These are phyloP conservation scores for Chenopodium formosanum DNA, from an alignment of 148 eudicot species.

Conservation along the genomic window DNA sequence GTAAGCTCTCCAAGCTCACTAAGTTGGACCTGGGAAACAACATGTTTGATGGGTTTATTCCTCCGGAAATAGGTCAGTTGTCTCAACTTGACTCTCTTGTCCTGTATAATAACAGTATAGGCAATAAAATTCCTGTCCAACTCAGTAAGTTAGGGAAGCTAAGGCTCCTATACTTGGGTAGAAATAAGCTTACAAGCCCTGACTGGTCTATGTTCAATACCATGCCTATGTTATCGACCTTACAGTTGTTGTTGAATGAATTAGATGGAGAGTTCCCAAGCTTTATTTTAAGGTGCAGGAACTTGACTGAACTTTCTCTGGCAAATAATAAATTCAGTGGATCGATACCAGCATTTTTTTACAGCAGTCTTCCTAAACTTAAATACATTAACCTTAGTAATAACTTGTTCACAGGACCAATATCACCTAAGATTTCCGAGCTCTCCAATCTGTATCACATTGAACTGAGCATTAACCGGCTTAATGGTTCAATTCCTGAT, in stretches of 20 bases:
- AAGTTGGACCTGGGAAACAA: slow-evolving; percentile 52
- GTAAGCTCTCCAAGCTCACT: slow-evolving; percentile 45
- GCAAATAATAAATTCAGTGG: slow-evolving; percentile 53
- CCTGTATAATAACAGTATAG: slow-evolving; percentile 37
- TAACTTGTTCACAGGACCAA: slow-evolving; percentile 18
- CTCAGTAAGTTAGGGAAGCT: slow-evolving; percentile 46
- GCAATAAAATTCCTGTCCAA: slow-evolving; percentile 46
- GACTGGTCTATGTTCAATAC: slow-evolving; percentile 52
- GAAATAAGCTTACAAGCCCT: slow-evolving; percentile 47
- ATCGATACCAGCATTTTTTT: slow-evolving; percentile 35
- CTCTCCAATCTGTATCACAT: not conserved
- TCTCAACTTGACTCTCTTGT: slow-evolving; percentile 41
- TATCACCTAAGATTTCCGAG: slow-evolving; percentile 8
- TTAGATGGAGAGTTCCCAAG: slow-evolving; percentile 53
- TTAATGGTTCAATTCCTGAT: slow-evolving; percentile 28
- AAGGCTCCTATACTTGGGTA: slow-evolving; percentile 50
- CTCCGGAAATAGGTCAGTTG: slow-evolving; percentile 53
- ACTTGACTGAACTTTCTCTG: slow-evolving; percentile 52
- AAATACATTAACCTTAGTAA: slow-evolving; percentile 19
- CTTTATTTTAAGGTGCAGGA: slow-evolving; percentile 42
- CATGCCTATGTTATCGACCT: slow-evolving; percentile 46
- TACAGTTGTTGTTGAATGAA: slow-evolving; percentile 38
- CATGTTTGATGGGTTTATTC: slow-evolving; percentile 38
- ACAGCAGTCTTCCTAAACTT: slow-evolving; percentile 19
- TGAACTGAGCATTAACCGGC: slow-evolving; percentile 6